These are phyloP conservation scores for Clarireedia paspali DNA, from an alignment of 2,329 filamentous ascomycete species.

Conservation along the genomic window DNA sequence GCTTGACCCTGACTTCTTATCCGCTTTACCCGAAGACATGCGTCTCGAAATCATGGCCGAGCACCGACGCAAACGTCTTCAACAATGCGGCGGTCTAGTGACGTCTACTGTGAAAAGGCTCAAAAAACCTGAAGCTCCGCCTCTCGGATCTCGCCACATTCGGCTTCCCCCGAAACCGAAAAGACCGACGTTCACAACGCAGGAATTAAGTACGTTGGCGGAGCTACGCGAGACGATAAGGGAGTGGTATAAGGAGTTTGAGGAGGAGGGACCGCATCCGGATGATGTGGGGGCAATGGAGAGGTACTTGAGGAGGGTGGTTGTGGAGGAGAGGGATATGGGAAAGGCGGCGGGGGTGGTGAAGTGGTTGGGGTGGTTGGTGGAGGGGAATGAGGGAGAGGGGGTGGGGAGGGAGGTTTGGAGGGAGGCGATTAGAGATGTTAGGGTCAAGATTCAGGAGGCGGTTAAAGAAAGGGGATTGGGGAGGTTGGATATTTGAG, in stretches of 20 bases:
- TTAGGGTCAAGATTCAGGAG: conserved; percentile 44
- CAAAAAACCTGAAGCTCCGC: conserved; percentile 15
- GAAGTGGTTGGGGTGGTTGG: conserved; percentile 56
- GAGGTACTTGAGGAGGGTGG: conserved; percentile 64
- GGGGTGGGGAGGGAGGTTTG: conserved; percentile 34
- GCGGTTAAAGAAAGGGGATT: conserved; percentile 51
- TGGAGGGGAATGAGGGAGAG: conserved; percentile 36
- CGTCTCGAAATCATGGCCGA: conserved; percentile 71
- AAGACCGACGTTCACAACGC: conserved; percentile 54
- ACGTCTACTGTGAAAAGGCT: conserved; percentile 16
- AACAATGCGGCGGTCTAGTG: conserved; percentile 38
- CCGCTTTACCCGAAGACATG: conserved; percentile 75
- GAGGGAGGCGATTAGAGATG: conserved; percentile 35
- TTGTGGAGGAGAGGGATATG: conserved; percentile 69
- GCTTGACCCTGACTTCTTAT: conserved; percentile 58
- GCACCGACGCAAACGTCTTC: conserved; percentile 53
- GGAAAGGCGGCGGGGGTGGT: conserved; percentile 64
- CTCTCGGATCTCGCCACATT: conserved; percentile 28
- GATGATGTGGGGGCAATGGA: conserved; percentile 71
- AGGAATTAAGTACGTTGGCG: conserved; percentile 42
- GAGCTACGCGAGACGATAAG: conserved; percentile 69
- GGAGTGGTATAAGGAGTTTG: conserved; percentile 69
- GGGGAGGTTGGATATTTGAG: conserved; percentile 42
- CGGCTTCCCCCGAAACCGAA: conserved; percentile 41
- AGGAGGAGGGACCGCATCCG: conserved; percentile 64